These are phyloP conservation scores for Clarireedia homoeocarpa DNA, from an alignment of 2,329 filamentous ascomycete species.

Conservation along the genomic window DNA sequence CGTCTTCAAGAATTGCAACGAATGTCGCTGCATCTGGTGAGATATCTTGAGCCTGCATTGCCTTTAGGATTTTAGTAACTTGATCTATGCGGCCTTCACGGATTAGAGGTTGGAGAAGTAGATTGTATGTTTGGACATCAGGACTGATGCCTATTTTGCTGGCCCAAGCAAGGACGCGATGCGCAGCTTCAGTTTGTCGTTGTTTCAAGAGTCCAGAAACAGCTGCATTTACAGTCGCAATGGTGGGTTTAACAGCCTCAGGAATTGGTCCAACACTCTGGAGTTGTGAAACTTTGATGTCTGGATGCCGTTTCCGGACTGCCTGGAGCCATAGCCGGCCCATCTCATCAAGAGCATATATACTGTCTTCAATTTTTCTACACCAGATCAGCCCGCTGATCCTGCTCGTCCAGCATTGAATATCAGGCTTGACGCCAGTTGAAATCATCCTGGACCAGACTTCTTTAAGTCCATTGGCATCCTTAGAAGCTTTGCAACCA, in stretches of 20 bases:
- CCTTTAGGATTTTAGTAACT: constrained; percentile 43
- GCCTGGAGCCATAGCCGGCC: constrained; percentile 44
- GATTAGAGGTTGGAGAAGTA: constrained; percentile 55
- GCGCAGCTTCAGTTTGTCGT: constrained; percentile 41
- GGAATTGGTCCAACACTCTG: constrained; percentile 25
- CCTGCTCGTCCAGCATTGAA: constrained; percentile 60
- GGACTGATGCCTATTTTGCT: constrained; percentile 37
- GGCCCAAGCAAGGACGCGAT: constrained; percentile 44
- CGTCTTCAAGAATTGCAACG: constrained; percentile 60
- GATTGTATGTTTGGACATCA: constrained; percentile 53
- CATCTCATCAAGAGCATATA: constrained; percentile 61
- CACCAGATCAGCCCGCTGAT: constrained; percentile 57
- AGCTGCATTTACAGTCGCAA: constrained; percentile 61
- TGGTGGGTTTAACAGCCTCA: constrained; percentile 48
- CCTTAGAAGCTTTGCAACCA: constrained; percentile 55
- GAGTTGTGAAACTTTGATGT: constrained; percentile 15
- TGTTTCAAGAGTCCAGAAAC: constrained; percentile 52
- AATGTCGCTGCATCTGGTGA: constrained; percentile 62
- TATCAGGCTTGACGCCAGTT: constrained; percentile 54
- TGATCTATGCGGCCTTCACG: constrained; percentile 39
- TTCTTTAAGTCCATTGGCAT: constrained; percentile 51
- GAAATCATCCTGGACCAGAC: constrained; percentile 59
- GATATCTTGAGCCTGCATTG: constrained; percentile 51
- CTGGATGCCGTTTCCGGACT: constrained; percentile 16
- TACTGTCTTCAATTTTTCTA: constrained; percentile 45